Conservation (phyloP, 208 protist species). For the Leishmania aethiopica region DNA sequence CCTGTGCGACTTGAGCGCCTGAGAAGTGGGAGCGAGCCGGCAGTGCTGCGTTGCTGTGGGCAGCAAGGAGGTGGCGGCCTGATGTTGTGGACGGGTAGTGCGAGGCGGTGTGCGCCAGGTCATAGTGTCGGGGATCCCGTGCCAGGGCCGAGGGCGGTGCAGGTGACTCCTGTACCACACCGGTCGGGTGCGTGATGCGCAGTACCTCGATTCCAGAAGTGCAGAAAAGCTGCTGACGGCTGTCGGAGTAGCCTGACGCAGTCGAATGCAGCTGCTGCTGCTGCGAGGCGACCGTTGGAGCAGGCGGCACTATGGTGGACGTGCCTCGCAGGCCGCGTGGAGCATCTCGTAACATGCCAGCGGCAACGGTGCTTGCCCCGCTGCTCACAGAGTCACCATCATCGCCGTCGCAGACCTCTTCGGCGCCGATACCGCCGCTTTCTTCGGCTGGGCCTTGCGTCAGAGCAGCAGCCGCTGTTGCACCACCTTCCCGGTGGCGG, state of each 20-base stretch:
- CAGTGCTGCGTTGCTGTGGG: neutral
- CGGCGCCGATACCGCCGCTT: no score
- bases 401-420: neutral
- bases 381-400: conserved; percentile 11
- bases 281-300: neutral
- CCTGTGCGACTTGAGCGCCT: neutral
- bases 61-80: neutral
- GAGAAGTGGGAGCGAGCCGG: neutral
- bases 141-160: neutral
- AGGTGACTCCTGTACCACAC: conserved; percentile 12
- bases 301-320: neutral
- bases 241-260: neutral
- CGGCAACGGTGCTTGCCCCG: conserved; percentile 25
- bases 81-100: neutral
- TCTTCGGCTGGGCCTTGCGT: neutral
- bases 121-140: neutral
- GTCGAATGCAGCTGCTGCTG: neutral
- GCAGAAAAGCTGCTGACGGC: neutral
- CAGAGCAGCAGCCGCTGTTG: neutral
- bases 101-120: neutral
- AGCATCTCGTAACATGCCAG: conserved; percentile 6
- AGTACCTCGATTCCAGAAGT: conserved; percentile 22
- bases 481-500: neutral
- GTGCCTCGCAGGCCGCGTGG: neutral
- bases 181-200: conserved; percentile 25